Evolutionary conservation across 2,329 filamentous ascomycete genomes (phyloP).

Genomic region (Aspergillus felis): DNA sequence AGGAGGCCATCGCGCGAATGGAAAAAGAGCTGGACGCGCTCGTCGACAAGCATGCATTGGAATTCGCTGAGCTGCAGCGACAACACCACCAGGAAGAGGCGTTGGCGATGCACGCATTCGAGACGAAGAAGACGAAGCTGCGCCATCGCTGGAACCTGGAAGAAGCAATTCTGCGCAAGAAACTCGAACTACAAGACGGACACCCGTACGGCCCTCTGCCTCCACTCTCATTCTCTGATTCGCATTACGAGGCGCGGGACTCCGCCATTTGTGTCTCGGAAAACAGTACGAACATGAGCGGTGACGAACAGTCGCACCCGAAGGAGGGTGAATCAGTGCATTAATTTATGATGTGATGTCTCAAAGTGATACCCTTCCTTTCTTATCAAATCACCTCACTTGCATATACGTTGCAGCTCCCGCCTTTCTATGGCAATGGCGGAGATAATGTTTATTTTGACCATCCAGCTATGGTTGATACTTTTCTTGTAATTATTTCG

Average conservation of each 20-base stretch:
- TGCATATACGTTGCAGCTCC: constrained; percentile 7
- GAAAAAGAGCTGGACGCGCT: constrained; percentile 36
- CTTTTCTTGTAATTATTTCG: constrained; percentile 14
- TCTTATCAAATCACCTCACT: constrained; percentile 10
- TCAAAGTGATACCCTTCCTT: constrained; percentile 23
- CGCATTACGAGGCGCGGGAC: constrained; percentile 23
- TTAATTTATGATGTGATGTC: constrained; percentile 22
- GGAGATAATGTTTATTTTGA: background rate
- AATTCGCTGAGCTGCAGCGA: constrained; percentile 31
- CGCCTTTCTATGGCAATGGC: background rate
- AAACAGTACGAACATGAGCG: constrained; percentile 5
- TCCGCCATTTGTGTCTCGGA: constrained; percentile 27
- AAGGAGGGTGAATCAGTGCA: constrained; percentile 6
- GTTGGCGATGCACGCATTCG: constrained; percentile 27
- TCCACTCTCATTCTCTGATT: constrained; percentile 30
- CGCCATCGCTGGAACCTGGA: constrained; percentile 40
- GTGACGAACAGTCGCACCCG: constrained; percentile 10
- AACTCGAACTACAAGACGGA: constrained; percentile 34
- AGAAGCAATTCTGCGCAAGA: constrained; percentile 39
- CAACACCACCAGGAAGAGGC: constrained; percentile 33
- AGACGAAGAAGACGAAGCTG: constrained; percentile 31
- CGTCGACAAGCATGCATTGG: constrained; percentile 29
- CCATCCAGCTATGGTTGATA: constrained; percentile 2
- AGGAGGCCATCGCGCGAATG: constrained; percentile 37
- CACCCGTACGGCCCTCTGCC: constrained; percentile 38